Evolutionary conservation across 1,284 basidiomycete species (phyloP).

Genomic region (Schizophyllum commune): DNA sequence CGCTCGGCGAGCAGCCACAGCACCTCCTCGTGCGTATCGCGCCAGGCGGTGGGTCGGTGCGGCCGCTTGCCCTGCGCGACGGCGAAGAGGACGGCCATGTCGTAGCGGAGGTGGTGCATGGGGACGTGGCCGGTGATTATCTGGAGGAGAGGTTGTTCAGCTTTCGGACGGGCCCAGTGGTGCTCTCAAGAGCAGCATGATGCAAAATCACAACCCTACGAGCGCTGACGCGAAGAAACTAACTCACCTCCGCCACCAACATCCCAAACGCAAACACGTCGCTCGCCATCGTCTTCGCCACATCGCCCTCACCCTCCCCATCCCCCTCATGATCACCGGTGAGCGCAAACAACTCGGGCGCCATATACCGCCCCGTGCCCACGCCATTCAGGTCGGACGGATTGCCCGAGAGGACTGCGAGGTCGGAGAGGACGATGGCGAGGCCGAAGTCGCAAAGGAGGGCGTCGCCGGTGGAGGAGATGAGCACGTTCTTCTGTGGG

Average conservation of each 20-base stretch:
- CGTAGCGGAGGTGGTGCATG: neutral
- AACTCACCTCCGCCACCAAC: conserved; percentile 5
- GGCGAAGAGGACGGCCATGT: conserved; percentile 1
- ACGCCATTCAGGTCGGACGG: neutral
- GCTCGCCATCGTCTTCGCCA: neutral
- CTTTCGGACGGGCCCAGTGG: neutral
- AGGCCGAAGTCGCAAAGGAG: conserved; percentile 7
- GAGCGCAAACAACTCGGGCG: conserved; percentile 3
- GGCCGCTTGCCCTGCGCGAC: conserved; percentile 2
- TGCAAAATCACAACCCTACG: too few species aligned
- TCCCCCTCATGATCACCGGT: too few species aligned
- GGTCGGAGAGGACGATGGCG: conserved; percentile 3
- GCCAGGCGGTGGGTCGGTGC: neutral
- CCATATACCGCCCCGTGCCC: conserved; percentile 6
- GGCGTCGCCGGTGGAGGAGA: neutral
- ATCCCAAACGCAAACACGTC: conserved; percentile 8
- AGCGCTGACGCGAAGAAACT: too few species aligned
- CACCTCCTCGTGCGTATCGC: neutral
- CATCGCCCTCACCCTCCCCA: neutral
- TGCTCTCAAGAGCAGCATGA: too few species aligned
- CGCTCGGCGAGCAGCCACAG: conserved; percentile 8
- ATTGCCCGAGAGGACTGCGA: neutral
- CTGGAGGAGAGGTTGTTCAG: neutral
- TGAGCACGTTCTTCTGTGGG: conserved; percentile 3
- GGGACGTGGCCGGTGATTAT: conserved; percentile 3